Evolutionary conservation across 805 yeast genomes (phyloP).

Genomic region (Wickerhamiella spandovensis): DNA sequence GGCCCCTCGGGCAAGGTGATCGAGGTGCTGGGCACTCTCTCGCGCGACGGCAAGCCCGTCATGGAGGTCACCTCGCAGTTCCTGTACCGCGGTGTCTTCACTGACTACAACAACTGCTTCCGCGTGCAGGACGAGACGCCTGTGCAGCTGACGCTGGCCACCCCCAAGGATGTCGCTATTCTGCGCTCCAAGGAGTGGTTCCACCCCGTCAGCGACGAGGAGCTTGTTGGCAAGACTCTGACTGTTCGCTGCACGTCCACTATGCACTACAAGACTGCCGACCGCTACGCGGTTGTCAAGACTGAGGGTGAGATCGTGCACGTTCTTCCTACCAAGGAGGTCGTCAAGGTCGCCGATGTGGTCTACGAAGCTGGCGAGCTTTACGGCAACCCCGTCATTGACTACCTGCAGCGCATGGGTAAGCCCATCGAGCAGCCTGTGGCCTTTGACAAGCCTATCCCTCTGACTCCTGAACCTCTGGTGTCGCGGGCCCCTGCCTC

Average conservation of each 20-base stretch:
- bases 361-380: slow-evolving; percentile 84
- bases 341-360: slow-evolving; percentile 69
- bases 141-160: slow-evolving; percentile 55
- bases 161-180: slow-evolving; percentile 85
- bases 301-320: slow-evolving; percentile 76
- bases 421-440: slow-evolving; percentile 88
- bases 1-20: slow-evolving; percentile 91
- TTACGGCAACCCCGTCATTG: slow-evolving; percentile 94
- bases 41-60: slow-evolving; percentile 63
- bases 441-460: slow-evolving; percentile 78
- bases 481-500: slow-evolving; percentile 73
- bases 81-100: slow-evolving; percentile 89
- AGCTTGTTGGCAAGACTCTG: slow-evolving; percentile 63
- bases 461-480: slow-evolving; percentile 44
- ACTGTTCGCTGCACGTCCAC: slow-evolving; percentile 83
- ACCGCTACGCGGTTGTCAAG: slow-evolving; percentile 61
- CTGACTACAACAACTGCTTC: slow-evolving; percentile 85
- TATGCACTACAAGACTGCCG: slow-evolving; percentile 64
- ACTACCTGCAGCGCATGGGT: slow-evolving; percentile 85
- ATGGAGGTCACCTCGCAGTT: slow-evolving; percentile 91
- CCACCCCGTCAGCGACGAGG: slow-evolving; percentile 55
- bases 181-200: slow-evolving; percentile 96
- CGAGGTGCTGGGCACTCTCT: slow-evolving; percentile 82
- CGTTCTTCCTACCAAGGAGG: slow-evolving; percentile 87
- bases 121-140: slow-evolving; percentile 79